Base-by-base conservation (phyloP, 208 protist species). In the Leptomonas pyrrhocoris region DNA sequence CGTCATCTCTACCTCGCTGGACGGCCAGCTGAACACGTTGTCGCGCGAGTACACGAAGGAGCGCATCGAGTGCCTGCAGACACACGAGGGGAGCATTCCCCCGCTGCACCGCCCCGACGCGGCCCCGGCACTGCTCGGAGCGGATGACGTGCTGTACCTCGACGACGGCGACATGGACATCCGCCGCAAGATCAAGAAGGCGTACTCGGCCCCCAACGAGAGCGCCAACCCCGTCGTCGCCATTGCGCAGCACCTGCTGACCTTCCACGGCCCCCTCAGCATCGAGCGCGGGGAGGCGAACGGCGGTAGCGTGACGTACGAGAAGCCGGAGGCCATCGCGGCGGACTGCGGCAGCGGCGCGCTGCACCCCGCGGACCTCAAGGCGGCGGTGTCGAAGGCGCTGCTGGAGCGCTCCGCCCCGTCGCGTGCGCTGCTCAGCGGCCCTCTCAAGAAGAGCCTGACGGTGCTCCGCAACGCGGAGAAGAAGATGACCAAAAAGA, bases 91-190 rank as follows among this genome's bases (percentile, higher is more conserved):
- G 0, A 45, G 80, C 12, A 80, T 98, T 55, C 96, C 96, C 23
- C 74, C 98, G 0, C 86, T 96, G 31, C 80, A 97, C 73, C 94
- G 97, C 25, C 81, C 84, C 8, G 85, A 85, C 50, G 77, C 74
- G 6, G 67, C 61, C 18, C 77, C 73, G 18, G 67, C 90, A 25
- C 72, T 79, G 16, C 96, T 98, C 49, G 95, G 94, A 67, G 82
- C 86, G 15, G 99, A 99, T 71, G 94, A 96, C 31, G 89, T 98
- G 31, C 94, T 99, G 27, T 99, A 98, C 79, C 93, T 99, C 68
- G 98, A 99, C 70, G 98, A 99, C 75, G 86, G 81, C 28, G 85
- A 89, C 19, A 92, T 93, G 73, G 97, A 98, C 42, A 85, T 99
- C 12, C 84, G 92, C 12, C 78, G 85, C 21, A 99, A 99, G 80